A percentile compares a stretch with the other conserved stretches of the same genome.
Conservation (phyloP, 768 basidiomycete species). For the Podaxis rugospora region DNA sequence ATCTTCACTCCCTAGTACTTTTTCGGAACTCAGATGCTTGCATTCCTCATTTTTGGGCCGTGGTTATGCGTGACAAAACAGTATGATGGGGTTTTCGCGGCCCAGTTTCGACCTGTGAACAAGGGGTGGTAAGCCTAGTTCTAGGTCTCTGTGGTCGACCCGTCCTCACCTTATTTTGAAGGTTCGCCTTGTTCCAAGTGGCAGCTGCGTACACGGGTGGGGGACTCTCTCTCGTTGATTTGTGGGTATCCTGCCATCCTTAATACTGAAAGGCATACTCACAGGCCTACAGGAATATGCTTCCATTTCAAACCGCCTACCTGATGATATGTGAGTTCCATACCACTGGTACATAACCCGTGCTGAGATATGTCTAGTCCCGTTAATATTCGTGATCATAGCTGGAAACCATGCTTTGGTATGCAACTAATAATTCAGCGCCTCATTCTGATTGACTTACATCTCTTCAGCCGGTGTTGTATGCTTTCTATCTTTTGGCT, state of each 20-base stretch:
- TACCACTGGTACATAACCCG: not conserved
- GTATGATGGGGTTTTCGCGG: slow-evolving; percentile 44
- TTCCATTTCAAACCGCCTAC: slow-evolving; percentile 66
- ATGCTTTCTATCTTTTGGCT: not conserved
- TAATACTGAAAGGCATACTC: not conserved
- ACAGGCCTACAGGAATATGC: slow-evolving; percentile 44
- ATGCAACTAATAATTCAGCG: slow-evolving; percentile 19
- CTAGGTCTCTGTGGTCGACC: not conserved
- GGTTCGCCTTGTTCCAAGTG: slow-evolving; percentile 42
- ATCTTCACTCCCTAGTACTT: slow-evolving; percentile 53
- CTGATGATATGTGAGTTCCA: slow-evolving; percentile 49
- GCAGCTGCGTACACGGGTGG: slow-evolving; percentile 59
- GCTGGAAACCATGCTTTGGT: slow-evolving; percentile 78
- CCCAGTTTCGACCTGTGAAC: slow-evolving; percentile 45
- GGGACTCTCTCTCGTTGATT: slow-evolving; percentile 65
- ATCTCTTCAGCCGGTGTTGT: not conserved
- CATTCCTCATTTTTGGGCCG: slow-evolving; percentile 56
- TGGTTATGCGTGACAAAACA: slow-evolving; percentile 45
- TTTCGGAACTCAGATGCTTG: slow-evolving; percentile 49
- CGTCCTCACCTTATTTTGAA: slow-evolving; percentile 12
- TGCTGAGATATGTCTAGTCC: slow-evolving; percentile 26
- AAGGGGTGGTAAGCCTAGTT: slow-evolving; percentile 49
- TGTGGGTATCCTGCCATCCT: slow-evolving; percentile 25
- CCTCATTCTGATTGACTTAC: not conserved
- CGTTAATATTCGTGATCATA: slow-evolving; percentile 57